These are phyloP conservation scores for Penicillium verrucosum DNA, from an alignment of 2,329 filamentous ascomycete genomes.

Conservation along the genomic window DNA sequence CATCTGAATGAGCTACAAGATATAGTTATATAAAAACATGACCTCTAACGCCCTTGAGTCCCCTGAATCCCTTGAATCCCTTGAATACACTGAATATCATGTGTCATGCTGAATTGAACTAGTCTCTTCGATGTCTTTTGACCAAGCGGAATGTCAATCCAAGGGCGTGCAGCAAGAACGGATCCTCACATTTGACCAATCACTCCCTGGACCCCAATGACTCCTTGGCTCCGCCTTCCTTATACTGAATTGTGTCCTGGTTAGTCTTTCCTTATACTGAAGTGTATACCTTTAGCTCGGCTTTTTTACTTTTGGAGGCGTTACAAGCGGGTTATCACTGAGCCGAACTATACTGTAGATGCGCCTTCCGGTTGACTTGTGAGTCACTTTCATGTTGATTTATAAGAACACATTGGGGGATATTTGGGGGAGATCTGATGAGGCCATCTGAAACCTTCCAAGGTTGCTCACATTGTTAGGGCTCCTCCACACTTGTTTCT, in stretches of 20 bases:
- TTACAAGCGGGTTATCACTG: not conserved
- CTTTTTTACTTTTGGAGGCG: not conserved
- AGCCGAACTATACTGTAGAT: not conserved
- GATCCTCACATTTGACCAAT: conserved; percentile 11
- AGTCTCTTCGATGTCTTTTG: not conserved
- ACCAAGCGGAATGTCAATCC: conserved; percentile 20
- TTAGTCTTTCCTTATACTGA: conserved; percentile 1
- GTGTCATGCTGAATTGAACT: not conserved
- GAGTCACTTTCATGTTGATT: conserved; percentile 2
- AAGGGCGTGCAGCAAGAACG: conserved; percentile 20
- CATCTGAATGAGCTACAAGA: not conserved
- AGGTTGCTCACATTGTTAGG: not conserved
- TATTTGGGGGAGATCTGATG: not conserved
- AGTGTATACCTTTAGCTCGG: not conserved
- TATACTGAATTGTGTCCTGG: not conserved
- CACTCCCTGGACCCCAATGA: not conserved
- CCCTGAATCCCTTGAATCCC: not conserved
- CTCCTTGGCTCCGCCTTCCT: not conserved
- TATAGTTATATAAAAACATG: too few relatives aligned
- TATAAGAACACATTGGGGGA: conserved; percentile 7
- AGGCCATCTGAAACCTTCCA: not conserved
- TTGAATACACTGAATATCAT: not conserved
- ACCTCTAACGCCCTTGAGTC: not conserved
- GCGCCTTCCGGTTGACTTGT: not conserved
- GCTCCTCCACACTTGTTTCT: conserved; percentile 6